These are phyloP conservation scores for Fusarium pseudograminearum DNA, from an alignment of 2,329 filamentous ascomycete species.

Conservation along the genomic window DNA sequence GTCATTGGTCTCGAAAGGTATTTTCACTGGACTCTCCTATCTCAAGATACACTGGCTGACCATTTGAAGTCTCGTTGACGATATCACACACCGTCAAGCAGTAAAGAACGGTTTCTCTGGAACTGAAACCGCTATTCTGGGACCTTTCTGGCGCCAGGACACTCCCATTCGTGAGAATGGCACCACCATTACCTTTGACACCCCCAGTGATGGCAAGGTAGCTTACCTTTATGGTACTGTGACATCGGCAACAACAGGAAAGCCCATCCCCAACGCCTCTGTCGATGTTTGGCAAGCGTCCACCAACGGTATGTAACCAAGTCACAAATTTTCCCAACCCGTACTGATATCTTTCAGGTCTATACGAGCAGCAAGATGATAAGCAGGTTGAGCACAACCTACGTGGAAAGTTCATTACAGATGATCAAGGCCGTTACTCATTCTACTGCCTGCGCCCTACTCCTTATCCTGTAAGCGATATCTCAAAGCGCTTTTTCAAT, in stretches of 20 bases:
- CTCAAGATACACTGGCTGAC: background rate
- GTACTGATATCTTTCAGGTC: conserved; percentile 45
- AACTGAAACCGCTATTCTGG: conserved; percentile 83
- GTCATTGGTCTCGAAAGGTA: conserved; percentile 79
- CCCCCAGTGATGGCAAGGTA: conserved; percentile 62
- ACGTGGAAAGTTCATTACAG: conserved; percentile 77
- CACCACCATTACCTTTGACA: conserved; percentile 70
- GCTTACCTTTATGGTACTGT: conserved; percentile 74
- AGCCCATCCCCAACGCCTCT: conserved; percentile 72
- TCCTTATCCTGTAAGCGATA: conserved; percentile 59
- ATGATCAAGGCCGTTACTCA: conserved; percentile 71
- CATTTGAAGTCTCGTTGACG: conserved; percentile 72
- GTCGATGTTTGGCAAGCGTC: conserved; percentile 86
- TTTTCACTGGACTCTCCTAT: background rate
- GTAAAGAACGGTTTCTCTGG: conserved; percentile 59
- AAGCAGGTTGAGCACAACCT: conserved; percentile 79
- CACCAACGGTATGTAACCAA: conserved; percentile 67
- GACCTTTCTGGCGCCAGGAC: conserved; percentile 84
- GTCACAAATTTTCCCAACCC: rapidly evolving
- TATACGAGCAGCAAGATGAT: conserved; percentile 79
- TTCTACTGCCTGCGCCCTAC: conserved; percentile 72
- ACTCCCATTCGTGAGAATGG: conserved; percentile 78
- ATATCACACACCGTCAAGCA: conserved; percentile 77
- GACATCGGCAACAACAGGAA: conserved; percentile 67
- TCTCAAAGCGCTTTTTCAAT: background rate